These are phyloP conservation scores for Curvularia sp. DNA, from an alignment of 2,329 filamentous ascomycete species.

Conservation along the genomic window DNA sequence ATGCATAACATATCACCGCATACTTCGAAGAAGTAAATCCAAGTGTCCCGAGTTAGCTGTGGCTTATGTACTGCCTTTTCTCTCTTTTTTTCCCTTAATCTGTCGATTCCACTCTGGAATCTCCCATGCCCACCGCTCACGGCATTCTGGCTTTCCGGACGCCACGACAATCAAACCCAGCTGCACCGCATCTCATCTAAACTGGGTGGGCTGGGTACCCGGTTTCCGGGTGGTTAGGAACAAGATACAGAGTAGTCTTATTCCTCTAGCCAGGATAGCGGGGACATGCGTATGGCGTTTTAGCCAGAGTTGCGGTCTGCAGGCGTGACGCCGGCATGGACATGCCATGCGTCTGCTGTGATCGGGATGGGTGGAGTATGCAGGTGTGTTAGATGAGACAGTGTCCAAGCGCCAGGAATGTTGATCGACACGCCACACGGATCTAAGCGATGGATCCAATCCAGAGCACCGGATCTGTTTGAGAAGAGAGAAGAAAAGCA, in stretches of 20 bases:
- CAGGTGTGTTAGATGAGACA: background rate
- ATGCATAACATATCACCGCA: background rate
- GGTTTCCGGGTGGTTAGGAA: background rate
- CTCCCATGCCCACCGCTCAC: background rate
- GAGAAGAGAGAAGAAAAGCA: background rate
- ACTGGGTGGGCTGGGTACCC: background rate
- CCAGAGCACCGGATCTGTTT: slow-evolving; percentile 18
- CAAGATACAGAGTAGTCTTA: background rate
- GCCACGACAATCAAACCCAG: background rate
- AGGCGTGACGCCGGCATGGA: background rate
- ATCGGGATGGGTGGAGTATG: background rate
- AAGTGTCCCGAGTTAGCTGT: background rate
- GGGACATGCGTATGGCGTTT: background rate
- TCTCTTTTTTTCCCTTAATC: background rate
- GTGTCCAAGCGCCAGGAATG: background rate
- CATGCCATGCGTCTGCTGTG: background rate
- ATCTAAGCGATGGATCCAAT: slow-evolving; percentile 20
- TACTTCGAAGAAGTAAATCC: background rate
- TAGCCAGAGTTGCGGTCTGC: background rate
- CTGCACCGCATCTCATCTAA: background rate
- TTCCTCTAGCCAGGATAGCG: background rate
- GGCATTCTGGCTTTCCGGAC: slow-evolving; percentile 1
- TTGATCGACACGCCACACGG: slow-evolving; percentile 23
- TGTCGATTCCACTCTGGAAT: background rate
- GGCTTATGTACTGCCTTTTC: background rate